Evolutionary conservation across 331 rosid species (phyloP), one percentile per base, ranked within the genome.

Genomic region (Acacia concinna): DNA sequence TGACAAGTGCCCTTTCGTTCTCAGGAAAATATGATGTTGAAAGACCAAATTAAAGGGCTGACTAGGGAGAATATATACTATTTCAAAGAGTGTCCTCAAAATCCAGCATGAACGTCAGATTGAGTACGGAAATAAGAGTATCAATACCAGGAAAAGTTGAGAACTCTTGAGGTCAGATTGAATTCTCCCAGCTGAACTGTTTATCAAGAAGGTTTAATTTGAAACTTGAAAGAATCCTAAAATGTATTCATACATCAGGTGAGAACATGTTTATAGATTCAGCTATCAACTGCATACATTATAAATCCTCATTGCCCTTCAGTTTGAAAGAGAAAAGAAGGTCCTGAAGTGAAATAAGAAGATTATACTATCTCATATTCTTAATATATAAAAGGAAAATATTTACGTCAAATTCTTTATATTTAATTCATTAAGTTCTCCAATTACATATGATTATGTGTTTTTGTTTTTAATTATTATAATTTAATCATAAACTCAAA

Each of bases 131-230:
- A 81, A 75, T 7, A 89, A 79, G 82, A 89, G 82, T 71, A 96
- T 87, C 99, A 95, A 68, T 93, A 90, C 75, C 99, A 93, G 83
- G 97, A 91, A 80, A 96, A 93, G 83, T 60, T 91, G 85, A 87
- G 96, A 85, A 89, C 94, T 28, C 93, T 91, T 8, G 98, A 95
- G 99, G 98, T 95, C 37, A 83, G 92, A 52, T 64, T 74, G 8
- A 43, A 20, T 65, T 56, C 51, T 38, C 68, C 3, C 41, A 11
- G n/a, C 34, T 23, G 14, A 54, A 54, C 62, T 21, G 62, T 54
- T 51, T 6, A 51, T 51, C 59, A 18, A n/a, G 59, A 7, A 51
- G n/a, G 12, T 2, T n/a, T n/a, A n/a, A n/a, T n/a, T 51, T 51
- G 59, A 30, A 32, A 47, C 9, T 1, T 8, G 17, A 12, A 34